Evolutionary conservation across 768 basidiomycete species (phyloP), one percentile per base, ranked within the genome.

Genomic region (Leccinellum albellum): DNA sequence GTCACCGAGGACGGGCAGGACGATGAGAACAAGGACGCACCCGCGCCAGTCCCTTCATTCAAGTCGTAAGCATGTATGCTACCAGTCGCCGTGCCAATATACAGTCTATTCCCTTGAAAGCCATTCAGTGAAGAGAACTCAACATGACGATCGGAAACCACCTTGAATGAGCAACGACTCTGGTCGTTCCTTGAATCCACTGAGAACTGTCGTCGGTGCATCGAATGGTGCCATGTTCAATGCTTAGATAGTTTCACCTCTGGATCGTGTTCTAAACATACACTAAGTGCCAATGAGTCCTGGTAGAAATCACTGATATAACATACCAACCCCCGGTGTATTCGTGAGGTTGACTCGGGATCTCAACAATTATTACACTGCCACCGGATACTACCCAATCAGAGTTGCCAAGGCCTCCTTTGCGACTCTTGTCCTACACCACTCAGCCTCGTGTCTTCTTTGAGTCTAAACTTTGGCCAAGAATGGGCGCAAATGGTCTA

Each of bases 1-100:
- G 24, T 61, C n/a, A 66, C 51, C 0, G 79, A 24, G 50, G 51
- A 20, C 67, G 67, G 28, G 75, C 72, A 31, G 61, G 66, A 7
- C 10, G 5, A 3, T 26, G 17, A 42, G 15, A 32, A 7, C 23
- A 45, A 3, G 26, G 24, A 62, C 75, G 45, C 45, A 82, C 82
- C 70, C 70, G 44, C 49, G 78, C 78, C 69, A 48, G 62, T 37
- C n/a, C 68, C 58, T 23, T 74, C 74, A 21, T 77, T 74, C 21
- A 82, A 60, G 31, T 73, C 69, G 61, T 85, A 87, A 46, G 85
- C 73, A 42, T 80, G 74, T 48, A 88, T 66, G 56, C 68, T 84
- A 26, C 86, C 87, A 0, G 71, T 76, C 5, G 79, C 74, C 20
- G 85, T 85, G 15, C 86, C 86, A 55, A 88, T 63, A 63, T 87